phyloP scores from a whole-genome alignment of 306 rosid species.

The Vigna hirtella region DNA sequence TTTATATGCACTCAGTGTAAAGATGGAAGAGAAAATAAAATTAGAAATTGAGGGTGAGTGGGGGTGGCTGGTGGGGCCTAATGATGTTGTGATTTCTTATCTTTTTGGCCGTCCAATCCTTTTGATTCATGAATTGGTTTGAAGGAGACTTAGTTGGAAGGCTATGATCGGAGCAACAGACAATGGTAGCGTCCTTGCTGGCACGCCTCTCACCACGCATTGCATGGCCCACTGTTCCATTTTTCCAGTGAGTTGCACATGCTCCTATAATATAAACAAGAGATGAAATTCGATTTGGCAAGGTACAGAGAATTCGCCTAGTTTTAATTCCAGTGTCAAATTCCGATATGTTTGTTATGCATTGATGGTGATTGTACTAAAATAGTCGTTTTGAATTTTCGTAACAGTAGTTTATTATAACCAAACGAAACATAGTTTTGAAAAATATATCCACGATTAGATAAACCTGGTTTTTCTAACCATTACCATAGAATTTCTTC shows the following conservation, averaged over 20 bases:
- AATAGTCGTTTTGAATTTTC: no score
- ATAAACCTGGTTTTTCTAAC: background rate
- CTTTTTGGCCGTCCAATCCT: slow-evolving; percentile 18
- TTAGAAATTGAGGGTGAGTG: background rate
- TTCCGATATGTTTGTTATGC: background rate
- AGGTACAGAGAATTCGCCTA: no score
- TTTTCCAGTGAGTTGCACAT: background rate
- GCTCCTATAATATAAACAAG: background rate
- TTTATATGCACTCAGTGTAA: slow-evolving; percentile 37
- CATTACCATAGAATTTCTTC: background rate
- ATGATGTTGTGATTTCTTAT: slow-evolving; percentile 1
- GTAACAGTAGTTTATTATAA: no score
- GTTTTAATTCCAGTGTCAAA: background rate
- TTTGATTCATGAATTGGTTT: background rate
- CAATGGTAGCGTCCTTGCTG: background rate
- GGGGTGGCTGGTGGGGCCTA: slow-evolving; percentile 48
- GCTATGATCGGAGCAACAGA: background rate
- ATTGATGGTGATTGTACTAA: no score
- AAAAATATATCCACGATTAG: background rate
- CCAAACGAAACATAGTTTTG: no score
- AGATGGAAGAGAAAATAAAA: background rate
- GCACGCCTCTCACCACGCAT: background rate
- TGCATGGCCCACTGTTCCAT: background rate
- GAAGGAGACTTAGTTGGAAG: background rate
- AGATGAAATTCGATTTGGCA: no score